phyloP scores from a whole-genome alignment of 208 protist genomes.

The Zelonia costaricensis region DNA sequence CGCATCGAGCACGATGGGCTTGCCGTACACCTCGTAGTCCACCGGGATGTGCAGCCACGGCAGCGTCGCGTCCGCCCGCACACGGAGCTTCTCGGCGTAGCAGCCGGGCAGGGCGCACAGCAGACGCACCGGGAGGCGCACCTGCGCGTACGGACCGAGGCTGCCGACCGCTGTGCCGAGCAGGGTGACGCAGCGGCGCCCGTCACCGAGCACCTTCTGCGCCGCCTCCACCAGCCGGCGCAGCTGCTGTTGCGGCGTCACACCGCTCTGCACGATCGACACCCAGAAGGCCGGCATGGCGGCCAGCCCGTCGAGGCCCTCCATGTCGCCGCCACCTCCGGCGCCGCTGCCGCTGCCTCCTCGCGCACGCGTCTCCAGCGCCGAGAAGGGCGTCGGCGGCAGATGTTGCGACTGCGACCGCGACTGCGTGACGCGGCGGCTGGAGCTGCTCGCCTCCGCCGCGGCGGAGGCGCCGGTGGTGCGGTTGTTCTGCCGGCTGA shows the following conservation, averaged over 20 bases:
- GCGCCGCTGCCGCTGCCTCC: no score
- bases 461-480: no score
- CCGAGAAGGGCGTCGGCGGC: slow-evolving; percentile 7
- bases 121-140: slow-evolving; percentile 42
- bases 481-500: not conserved
- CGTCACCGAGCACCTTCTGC: slow-evolving; percentile 76
- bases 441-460: not conserved
- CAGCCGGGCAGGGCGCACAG: slow-evolving; percentile 76
- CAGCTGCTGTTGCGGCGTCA: slow-evolving; percentile 46
- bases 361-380: no score
- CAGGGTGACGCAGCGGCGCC: slow-evolving; percentile 62
- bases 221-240: slow-evolving; percentile 54
- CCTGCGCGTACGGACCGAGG: slow-evolving; percentile 33
- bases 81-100: slow-evolving; percentile 69
- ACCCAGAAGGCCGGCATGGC: slow-evolving; percentile 62
- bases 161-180: slow-evolving; percentile 12
- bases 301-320: not conserved
- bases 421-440: not conserved
- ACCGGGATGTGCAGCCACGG: slow-evolving; percentile 59
- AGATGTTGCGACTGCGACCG: not conserved
- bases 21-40: slow-evolving; percentile 63
- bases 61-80: slow-evolving; percentile 48
- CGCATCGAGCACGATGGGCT: slow-evolving; percentile 78
- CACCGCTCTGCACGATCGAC: slow-evolving; percentile 54
- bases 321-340: not conserved